A percentile compares a stretch with the other conserved stretches of the same genome.
phyloP scores from a whole-genome alignment of 345 rosid species.

The Trapa bicornis region DNA sequence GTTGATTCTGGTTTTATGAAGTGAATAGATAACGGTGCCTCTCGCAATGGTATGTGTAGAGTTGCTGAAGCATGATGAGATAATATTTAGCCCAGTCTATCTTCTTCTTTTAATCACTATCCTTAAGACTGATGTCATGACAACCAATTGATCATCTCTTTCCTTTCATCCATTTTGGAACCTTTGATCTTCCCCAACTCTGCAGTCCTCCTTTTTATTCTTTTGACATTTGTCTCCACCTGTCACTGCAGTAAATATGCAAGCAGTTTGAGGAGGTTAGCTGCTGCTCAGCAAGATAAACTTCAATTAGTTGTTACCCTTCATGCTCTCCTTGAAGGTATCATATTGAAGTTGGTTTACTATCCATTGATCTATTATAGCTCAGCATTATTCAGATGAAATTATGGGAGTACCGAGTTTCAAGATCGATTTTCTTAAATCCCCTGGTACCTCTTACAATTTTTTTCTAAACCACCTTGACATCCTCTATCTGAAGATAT shows the following conservation, averaged over 20 bases:
- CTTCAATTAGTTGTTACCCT: constrained; percentile 40
- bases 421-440: not conserved
- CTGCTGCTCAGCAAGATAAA: constrained; percentile 37
- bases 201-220: too few relatives aligned
- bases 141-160: not conserved
- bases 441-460: not conserved
- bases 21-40: not conserved
- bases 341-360: constrained; percentile 6
- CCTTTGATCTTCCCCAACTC: too few relatives aligned
- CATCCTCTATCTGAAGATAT: not conserved
- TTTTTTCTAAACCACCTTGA: not conserved
- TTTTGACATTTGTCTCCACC: constrained; percentile 42
- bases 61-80: not conserved
- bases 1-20: not conserved
- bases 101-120: not conserved
- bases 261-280: constrained; percentile 61
- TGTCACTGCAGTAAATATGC: constrained; percentile 65
- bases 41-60: not conserved
- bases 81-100: not conserved
- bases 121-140: not conserved
- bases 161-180: not conserved
- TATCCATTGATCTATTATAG: not conserved
- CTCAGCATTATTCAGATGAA: not conserved
- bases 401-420: not conserved
- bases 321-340: constrained; percentile 54